Base-by-base conservation (phyloP, 805 yeast species). In the Saccharomycopsis sp. region DNA sequence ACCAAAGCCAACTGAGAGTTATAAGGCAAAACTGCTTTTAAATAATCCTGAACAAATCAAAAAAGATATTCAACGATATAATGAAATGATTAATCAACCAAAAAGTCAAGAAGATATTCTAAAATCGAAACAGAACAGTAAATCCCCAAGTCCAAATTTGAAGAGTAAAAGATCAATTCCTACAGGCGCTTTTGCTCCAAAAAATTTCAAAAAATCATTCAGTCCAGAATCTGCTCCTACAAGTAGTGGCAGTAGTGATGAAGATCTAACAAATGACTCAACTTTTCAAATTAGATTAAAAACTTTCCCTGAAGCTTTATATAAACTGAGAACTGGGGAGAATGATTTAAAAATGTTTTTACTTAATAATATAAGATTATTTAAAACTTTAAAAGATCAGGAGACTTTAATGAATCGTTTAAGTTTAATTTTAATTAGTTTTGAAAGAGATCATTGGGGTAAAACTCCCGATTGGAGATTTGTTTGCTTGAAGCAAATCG, bases 381-480 rank as follows among this genome's bases (percentile, higher is more conserved):
- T 33, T 25, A 31, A 27, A 21, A 27, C 18, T 10, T 23, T 29
- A 2, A 26, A 36, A 8, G 34, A 40, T 21, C 44, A 40, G 15
- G 40, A 35, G 21, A 21, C 17, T 18, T 27, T 46, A n/a, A 46
- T 46, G 45, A 44, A 44, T 10, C 23, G 47, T 10, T 31, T 46
- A 19, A 31, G 42, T 13, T 17, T 37, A 25, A 21, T 44, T 17
- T 31, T 46, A 17, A 37, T 40, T n/a, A 18, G 40, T 20, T 46
- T 46, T 36, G 47, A 44, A 34, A 43, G 34, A 31, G 40, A 31
- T 2, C 32, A 42, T 2, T 46, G 45, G 39, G 47, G 47, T 3
- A 35, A 40, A 28, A 21, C 26, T 18, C 45, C 45, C 5, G 49
- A 46, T 31, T 46, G 42, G 44, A 33, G 49, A 31, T 40, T 43